phyloP scores from a whole-genome alignment of 192 early-diverging fungal genomes.

The Entophlyctis helioformis region DNA sequence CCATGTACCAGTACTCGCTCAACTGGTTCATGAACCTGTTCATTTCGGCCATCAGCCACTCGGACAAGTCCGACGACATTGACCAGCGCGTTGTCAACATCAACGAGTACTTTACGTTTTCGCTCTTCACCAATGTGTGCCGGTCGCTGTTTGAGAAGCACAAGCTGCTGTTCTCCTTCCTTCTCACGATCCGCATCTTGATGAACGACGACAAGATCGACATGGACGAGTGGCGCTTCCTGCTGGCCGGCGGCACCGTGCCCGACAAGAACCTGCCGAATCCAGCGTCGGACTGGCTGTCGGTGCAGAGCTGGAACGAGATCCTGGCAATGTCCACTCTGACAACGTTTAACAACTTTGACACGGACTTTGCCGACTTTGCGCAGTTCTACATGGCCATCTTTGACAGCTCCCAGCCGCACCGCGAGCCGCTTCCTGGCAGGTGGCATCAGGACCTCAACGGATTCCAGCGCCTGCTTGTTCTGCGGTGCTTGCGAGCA shows the following conservation, averaged over 20 bases:
- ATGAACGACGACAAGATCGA: conserved; percentile 50
- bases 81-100: conserved; percentile 42
- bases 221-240: conserved; percentile 43
- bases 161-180: conserved; percentile 50
- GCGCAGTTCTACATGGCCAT: conserved; percentile 24
- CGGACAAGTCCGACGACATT: conserved; percentile 45
- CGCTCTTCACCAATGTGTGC: conserved; percentile 49
- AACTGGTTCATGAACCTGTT: conserved; percentile 57
- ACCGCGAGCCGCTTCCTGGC: conserved; percentile 35
- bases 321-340: conserved; percentile 29
- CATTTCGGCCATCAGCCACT: conserved; percentile 36
- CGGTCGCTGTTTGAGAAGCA: conserved; percentile 53
- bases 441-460: conserved; percentile 26
- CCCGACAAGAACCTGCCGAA: conserved; percentile 23
- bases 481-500: conserved; percentile 37
- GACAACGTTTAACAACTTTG: conserved; percentile 30
- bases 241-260: conserved; percentile 34
- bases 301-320: conserved; percentile 33
- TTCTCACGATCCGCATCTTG: conserved; percentile 42
- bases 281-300: conserved; percentile 42
- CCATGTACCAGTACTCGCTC: conserved; percentile 53
- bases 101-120: conserved; percentile 51
- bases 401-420: conserved; percentile 38
- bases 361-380: conserved; percentile 31
- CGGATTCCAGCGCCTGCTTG: conserved; percentile 34